These are phyloP conservation scores for Conringia planisiliqua DNA, from an alignment of 345 rosid species.

Conservation along the genomic window DNA sequence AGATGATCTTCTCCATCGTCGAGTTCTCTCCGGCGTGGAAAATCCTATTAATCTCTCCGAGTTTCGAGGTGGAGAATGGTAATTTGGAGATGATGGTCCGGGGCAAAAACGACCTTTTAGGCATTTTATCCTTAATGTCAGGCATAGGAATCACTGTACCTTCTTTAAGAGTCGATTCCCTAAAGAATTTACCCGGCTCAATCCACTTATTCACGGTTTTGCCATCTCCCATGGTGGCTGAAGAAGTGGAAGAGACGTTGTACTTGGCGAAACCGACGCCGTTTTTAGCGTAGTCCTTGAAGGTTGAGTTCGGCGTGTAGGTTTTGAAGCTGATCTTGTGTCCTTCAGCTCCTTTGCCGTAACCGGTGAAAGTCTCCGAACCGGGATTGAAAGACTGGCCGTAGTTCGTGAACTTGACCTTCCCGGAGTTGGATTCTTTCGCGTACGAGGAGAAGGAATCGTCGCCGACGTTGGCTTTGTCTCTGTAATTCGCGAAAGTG, in stretches of 20 bases:
- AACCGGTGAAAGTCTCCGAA: slow-evolving; percentile 52
- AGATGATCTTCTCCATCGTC: slow-evolving; percentile 49
- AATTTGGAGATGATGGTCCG: slow-evolving; percentile 50
- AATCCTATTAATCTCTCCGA: slow-evolving; percentile 41
- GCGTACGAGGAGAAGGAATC: slow-evolving; percentile 65
- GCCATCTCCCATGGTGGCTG: slow-evolving; percentile 30
- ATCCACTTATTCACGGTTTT: slow-evolving; percentile 60
- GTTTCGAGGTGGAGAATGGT: slow-evolving; percentile 52
- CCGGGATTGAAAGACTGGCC: slow-evolving; percentile 58
- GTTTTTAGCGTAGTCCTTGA: slow-evolving; percentile 49
- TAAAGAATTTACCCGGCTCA: slow-evolving; percentile 86
- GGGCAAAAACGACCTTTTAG: slow-evolving; percentile 81
- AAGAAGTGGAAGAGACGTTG: slow-evolving; percentile 14
- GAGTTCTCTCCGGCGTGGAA: slow-evolving; percentile 69
- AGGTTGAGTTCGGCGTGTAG: slow-evolving; percentile 51
- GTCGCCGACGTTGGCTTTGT: slow-evolving; percentile 54
- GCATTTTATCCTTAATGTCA: slow-evolving; percentile 81
- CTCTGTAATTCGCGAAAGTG: slow-evolving; percentile 54
- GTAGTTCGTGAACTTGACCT: slow-evolving; percentile 48
- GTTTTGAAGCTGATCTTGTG: slow-evolving; percentile 43
- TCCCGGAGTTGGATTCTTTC: slow-evolving; percentile 44
- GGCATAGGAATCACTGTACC: slow-evolving; percentile 79
- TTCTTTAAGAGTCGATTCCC: slow-evolving; percentile 51
- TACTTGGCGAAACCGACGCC: slow-evolving; percentile 46
- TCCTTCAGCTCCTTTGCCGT: slow-evolving; percentile 45